Conservation (phyloP, 495 filamentous ascomycete species). For the Letharia columbiana region DNA sequence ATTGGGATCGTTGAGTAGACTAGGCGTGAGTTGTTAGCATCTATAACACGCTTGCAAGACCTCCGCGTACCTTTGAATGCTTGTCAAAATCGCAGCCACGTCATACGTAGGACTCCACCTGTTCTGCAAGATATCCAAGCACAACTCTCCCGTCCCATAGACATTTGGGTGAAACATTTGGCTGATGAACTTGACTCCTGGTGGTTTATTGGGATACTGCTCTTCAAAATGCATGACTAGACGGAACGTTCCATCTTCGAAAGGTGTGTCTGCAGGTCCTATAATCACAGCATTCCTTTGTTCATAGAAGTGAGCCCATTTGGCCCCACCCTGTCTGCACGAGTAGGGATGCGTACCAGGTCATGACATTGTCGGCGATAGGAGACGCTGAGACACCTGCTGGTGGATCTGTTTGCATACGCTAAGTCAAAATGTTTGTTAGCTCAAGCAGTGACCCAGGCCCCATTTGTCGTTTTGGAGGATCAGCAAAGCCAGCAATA, state of each 20-base stretch:
- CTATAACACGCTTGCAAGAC: not conserved
- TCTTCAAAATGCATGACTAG: slow-evolving; percentile 99
- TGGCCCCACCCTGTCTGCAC: not conserved
- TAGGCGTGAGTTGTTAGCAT: slow-evolving; percentile 31
- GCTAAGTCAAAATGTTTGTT: slow-evolving; percentile 41
- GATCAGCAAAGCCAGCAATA: slow-evolving; percentile 1
- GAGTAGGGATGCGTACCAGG: slow-evolving; percentile 56
- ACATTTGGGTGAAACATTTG: slow-evolving; percentile 99
- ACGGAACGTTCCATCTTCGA: slow-evolving; percentile 96
- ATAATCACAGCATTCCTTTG: slow-evolving; percentile 97
- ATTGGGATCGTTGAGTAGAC: slow-evolving; percentile 96
- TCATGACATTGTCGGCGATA: slow-evolving; percentile 98
- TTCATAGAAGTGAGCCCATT: slow-evolving; percentile 11
- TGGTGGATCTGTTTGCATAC: slow-evolving; percentile 98
- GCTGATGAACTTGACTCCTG: slow-evolving; percentile 95
- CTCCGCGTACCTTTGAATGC: slow-evolving; percentile 77
- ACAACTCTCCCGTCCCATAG: slow-evolving; percentile 93
- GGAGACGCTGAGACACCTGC: slow-evolving; percentile 95
- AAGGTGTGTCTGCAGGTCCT: slow-evolving; percentile 92
- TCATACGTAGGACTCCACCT: slow-evolving; percentile 99
- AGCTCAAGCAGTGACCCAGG: slow-evolving; percentile 7
- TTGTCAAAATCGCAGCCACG: slow-evolving; percentile 92
- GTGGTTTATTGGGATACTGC: slow-evolving; percentile 96
- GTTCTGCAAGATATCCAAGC: slow-evolving; percentile 95
- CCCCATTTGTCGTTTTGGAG: not conserved